A percentile compares a stretch with the other conserved stretches of the same genome.
These are phyloP conservation scores for Tetradesmus obliquus DNA, from an alignment of 139 green algal species.

Conservation along the genomic window DNA sequence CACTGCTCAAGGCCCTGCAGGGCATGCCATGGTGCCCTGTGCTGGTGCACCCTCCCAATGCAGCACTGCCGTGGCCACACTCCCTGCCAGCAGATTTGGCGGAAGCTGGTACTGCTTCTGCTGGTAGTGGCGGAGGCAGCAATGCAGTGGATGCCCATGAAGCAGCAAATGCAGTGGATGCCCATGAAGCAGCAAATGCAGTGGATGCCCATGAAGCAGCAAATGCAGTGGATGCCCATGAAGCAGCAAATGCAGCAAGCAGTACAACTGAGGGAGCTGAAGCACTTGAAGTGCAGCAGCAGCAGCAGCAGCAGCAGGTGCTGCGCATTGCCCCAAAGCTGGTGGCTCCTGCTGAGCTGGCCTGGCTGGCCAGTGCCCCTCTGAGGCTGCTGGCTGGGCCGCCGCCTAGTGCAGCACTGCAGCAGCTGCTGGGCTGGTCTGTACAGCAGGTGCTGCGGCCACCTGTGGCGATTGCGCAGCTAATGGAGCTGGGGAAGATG, in stretches of 20 bases:
- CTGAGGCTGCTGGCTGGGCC: slow-evolving; percentile 18
- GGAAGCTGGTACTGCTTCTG: neutral
- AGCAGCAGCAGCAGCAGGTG: neutral
- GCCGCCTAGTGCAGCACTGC: slow-evolving; percentile 3
- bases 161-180: neutral
- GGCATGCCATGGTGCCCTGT: slow-evolving; percentile 75
- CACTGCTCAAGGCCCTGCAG: slow-evolving; percentile 57
- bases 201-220: neutral
- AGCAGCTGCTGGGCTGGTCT: slow-evolving; percentile 66
- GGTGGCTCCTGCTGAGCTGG: slow-evolving; percentile 6
- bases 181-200: neutral
- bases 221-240: neutral
- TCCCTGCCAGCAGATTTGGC: slow-evolving; percentile 11
- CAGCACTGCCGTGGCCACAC: slow-evolving; percentile 44
- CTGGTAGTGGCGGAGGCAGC: slow-evolving; percentile 29
- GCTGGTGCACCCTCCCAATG: slow-evolving; percentile 51
- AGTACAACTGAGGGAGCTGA: neutral
- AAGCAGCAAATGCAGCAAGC: neutral
- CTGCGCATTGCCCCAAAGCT: slow-evolving; percentile 10
- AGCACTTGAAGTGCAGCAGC: neutral
- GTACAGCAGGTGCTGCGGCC: slow-evolving; percentile 44
- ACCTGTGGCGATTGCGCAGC: slow-evolving; percentile 67
- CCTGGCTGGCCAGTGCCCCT: slow-evolving; percentile 27
- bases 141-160: neutral
- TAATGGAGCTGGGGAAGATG: slow-evolving; percentile 70